Evolutionary conservation across 106 monocot species (phyloP).

Genomic region (Narthecium ossifragum): DNA sequence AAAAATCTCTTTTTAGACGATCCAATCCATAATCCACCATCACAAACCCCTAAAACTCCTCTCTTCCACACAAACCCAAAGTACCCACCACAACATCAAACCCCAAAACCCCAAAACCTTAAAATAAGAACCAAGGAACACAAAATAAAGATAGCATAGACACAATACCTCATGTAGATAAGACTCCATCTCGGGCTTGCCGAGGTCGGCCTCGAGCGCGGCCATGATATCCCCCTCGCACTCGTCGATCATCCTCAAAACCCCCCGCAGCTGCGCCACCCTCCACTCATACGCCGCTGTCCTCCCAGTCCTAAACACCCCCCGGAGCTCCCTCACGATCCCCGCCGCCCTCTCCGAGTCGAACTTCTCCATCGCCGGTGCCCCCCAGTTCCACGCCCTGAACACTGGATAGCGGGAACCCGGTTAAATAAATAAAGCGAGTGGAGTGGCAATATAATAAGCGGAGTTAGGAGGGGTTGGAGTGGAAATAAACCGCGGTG

Average conservation of each 20-base stretch:
- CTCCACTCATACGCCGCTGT: slow-evolving; percentile 32
- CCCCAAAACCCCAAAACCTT: neutral
- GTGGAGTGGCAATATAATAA: too few relatives aligned
- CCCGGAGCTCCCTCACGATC: slow-evolving; percentile 18
- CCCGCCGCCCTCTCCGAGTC: slow-evolving; percentile 15
- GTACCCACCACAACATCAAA: too few relatives aligned
- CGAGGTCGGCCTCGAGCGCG: slow-evolving; percentile 18
- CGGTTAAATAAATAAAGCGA: too few relatives aligned
- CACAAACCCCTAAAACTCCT: too few relatives aligned
- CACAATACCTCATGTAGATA: slow-evolving; percentile 23
- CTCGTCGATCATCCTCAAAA: slow-evolving; percentile 19
- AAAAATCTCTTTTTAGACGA: too few relatives aligned
- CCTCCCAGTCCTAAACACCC: slow-evolving; percentile 11
- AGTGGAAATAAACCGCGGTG: too few relatives aligned
- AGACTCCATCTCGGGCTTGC: slow-evolving; percentile 27
- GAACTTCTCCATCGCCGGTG: too few relatives aligned
- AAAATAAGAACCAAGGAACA: neutral
- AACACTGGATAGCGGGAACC: too few relatives aligned
- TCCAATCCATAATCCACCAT: too few relatives aligned
- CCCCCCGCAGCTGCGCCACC: slow-evolving; percentile 9
- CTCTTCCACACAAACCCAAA: too few relatives aligned
- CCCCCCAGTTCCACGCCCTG: too few relatives aligned
- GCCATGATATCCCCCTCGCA: slow-evolving; percentile 21
- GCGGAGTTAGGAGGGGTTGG: too few relatives aligned
- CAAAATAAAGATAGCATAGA: neutral